A percentile compares a stretch with the other conserved stretches of the same genome.
These are phyloP conservation scores for Cytidiella melzeri DNA, from an alignment of 768 basidiomycete genomes.

Conservation along the genomic window DNA sequence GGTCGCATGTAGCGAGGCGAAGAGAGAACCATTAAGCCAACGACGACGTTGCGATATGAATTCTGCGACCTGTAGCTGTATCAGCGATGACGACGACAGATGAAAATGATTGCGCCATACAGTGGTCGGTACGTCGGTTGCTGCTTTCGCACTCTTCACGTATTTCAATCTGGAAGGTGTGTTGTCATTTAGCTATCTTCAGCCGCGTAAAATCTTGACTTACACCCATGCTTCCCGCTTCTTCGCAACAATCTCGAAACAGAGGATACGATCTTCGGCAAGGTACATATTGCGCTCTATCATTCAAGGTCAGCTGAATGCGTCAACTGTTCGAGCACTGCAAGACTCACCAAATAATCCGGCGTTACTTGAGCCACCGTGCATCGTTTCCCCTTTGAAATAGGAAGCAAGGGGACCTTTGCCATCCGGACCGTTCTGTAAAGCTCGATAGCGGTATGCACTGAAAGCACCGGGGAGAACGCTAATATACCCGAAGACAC, in stretches of 20 bases:
- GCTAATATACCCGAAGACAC: slow-evolving; percentile 81
- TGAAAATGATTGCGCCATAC: slow-evolving; percentile 36
- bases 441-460: slow-evolving; percentile 84
- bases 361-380: slow-evolving; percentile 52
- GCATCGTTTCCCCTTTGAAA: slow-evolving; percentile 91
- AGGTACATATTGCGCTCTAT: slow-evolving; percentile 86
- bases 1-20: slow-evolving; percentile 90
- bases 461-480: slow-evolving; percentile 91
- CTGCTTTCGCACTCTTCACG: slow-evolving; percentile 89
- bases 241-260: slow-evolving; percentile 92
- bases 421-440: slow-evolving; percentile 81
- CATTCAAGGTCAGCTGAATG: slow-evolving; percentile 2
- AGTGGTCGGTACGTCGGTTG: slow-evolving; percentile 91
- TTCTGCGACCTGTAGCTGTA: slow-evolving; percentile 67
- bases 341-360: slow-evolving; percentile 51
- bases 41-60: slow-evolving; percentile 93
- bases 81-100: too few species aligned
- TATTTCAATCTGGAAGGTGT: slow-evolving; percentile 56
- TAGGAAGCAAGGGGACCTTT: slow-evolving; percentile 88
- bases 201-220: slow-evolving; percentile 16
- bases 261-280: slow-evolving; percentile 85
- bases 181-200: neutral
- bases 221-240: slow-evolving; percentile 79
- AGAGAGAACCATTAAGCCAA: slow-evolving; percentile 86
- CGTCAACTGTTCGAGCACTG: neutral